Evolutionary conservation across 495 filamentous ascomycete species (phyloP), one percentile per base, ranked within the genome.

Genomic region (Melanomma pulvis-pyrius): DNA sequence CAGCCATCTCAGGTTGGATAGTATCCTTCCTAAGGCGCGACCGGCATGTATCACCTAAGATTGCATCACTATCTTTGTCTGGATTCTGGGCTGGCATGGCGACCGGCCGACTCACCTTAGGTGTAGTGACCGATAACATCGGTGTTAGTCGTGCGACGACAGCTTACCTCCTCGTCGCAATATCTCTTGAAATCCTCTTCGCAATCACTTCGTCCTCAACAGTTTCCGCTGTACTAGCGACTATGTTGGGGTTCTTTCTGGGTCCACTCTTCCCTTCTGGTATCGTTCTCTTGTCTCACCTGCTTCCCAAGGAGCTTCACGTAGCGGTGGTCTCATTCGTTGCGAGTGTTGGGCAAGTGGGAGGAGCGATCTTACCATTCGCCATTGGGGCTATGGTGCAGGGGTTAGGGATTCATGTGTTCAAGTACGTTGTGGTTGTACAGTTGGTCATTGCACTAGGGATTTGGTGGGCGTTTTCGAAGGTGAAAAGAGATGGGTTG

Each of bases 221-320:
- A 11, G 47, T 41, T 36, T 59, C 67, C 19, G 47, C 55, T 12
- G 50, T 50, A 13, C 21, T 61, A 2, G 47, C 61, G 49, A 51
- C 55, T 9, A 19, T 70, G 19, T 22, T 65, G 3, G 67, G 67
- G 4, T 65, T 65, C 19, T 50, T 61, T 36, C 36, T 66, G 49
- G 67, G 67, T 15, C 67, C 67, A 12, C 15, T 70, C 24, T 70
- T 70, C 39, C 54, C 67, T 12, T 59, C 60, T 17, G 66, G 66
- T 0, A 46, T 69, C 34, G 61, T 69, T 17, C 46, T 63, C 1
- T 44, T 69, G n/a, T 64, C 66, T 3, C 19, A 34, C 8, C 29
- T 69, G 7, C 54, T 69, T 44, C 66, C 66, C 21, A 39, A 22
- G 12, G 53, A 64, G 15, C n/a, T 69, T 8, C 66, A 69, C 26